These are phyloP conservation scores for Pleomassaria siparia DNA, from an alignment of 2,329 filamentous ascomycete genomes.

Conservation along the genomic window DNA sequence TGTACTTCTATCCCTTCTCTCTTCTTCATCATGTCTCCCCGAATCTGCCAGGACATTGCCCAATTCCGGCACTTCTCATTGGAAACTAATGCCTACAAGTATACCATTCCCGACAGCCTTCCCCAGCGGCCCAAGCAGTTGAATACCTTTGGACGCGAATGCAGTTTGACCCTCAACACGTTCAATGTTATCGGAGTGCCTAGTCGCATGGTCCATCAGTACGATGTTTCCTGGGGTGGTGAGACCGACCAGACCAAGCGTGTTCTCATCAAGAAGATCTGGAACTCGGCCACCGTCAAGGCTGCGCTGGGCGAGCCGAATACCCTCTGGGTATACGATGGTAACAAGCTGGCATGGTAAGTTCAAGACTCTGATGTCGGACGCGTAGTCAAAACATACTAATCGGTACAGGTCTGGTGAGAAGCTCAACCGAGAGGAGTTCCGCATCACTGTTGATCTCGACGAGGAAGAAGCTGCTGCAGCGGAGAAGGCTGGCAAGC, in stretches of 20 bases:
- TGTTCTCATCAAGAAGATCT: slow-evolving; percentile 73
- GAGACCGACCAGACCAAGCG: slow-evolving; percentile 60
- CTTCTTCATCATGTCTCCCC: slow-evolving; percentile 1
- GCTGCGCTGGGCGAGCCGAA: slow-evolving; percentile 48
- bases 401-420: slow-evolving; percentile 26
- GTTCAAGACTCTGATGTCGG: slow-evolving; percentile 19
- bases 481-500: slow-evolving; percentile 8
- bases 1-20: slow-evolving; percentile 6
- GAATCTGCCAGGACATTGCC: not conserved
- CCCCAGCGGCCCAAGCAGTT: slow-evolving; percentile 40
- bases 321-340: slow-evolving; percentile 73
- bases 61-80: slow-evolving; percentile 23
- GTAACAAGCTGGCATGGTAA: slow-evolving; percentile 83
- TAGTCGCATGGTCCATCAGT: slow-evolving; percentile 70
- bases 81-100: slow-evolving; percentile 26
- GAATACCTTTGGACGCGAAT: slow-evolving; percentile 43
- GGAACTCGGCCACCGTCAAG: slow-evolving; percentile 66
- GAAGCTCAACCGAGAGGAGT: slow-evolving; percentile 29
- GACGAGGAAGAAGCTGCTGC: slow-evolving; percentile 60
- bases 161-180: slow-evolving; percentile 65
- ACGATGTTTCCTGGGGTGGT: slow-evolving; percentile 72
- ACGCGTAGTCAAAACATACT: slow-evolving; percentile 6
- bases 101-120: slow-evolving; percentile 26
- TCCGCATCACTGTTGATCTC: slow-evolving; percentile 65
- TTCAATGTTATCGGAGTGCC: slow-evolving; percentile 68